phyloP scores from a whole-genome alignment of 345 rosid species.

The Citrus unshiu region DNA sequence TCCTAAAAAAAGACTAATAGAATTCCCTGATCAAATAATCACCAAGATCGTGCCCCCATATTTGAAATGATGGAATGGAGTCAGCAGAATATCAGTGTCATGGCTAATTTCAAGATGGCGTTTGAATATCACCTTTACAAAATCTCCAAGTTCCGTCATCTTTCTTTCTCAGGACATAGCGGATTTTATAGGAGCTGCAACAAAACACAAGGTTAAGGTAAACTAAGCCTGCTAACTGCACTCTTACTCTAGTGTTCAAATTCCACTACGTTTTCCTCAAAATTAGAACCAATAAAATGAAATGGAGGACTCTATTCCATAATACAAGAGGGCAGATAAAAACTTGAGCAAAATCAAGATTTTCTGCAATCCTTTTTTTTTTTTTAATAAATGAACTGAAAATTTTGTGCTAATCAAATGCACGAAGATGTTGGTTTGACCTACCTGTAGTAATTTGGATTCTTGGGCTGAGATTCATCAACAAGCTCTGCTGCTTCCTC shows the following conservation, averaged over 20 bases:
- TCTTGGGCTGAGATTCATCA: constrained; percentile 65
- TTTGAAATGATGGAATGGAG: not conserved
- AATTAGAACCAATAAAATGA: not conserved
- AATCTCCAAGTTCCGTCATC: constrained; percentile 88
- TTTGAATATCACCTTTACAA: constrained; percentile 62
- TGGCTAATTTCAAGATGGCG: constrained; percentile 27
- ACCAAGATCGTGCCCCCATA: no score
- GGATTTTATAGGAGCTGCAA: constrained; percentile 71
- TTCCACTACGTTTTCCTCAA: not conserved
- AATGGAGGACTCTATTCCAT: not conserved
- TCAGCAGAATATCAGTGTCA: not conserved
- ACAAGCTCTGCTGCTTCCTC: constrained; percentile 99
- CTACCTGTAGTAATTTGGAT: constrained; percentile 86
- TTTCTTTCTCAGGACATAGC: constrained; percentile 66
- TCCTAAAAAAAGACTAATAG: no score
- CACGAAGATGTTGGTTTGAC: not conserved
- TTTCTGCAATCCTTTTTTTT: not conserved
- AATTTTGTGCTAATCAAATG: not conserved
- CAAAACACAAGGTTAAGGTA: not conserved
- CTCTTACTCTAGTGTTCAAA: no score
- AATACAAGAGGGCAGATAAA: not conserved
- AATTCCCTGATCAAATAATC: no score
- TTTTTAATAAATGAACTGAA: not conserved
- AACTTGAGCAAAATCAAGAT: not conserved
- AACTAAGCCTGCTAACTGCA: not conserved